These are phyloP conservation scores for Styphnolobium japonicum DNA, from an alignment of 306 rosid genomes.

Conservation along the genomic window DNA sequence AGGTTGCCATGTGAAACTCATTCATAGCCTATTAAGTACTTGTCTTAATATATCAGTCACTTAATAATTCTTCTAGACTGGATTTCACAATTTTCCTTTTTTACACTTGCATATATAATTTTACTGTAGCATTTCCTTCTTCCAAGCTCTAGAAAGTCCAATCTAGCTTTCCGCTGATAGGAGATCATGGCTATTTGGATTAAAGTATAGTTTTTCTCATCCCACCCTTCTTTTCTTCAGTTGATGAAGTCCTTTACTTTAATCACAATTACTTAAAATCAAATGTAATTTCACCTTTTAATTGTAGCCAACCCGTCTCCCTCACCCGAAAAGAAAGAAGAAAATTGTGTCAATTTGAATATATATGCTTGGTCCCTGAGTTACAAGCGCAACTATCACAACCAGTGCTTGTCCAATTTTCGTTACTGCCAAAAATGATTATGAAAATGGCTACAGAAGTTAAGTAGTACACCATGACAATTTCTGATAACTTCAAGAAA, in stretches of 20 bases:
- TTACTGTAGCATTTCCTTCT: too few species aligned
- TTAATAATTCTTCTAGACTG: too few species aligned
- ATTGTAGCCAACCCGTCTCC: background rate
- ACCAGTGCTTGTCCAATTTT: background rate
- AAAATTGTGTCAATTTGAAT: background rate
- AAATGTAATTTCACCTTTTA: background rate
- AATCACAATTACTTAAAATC: background rate
- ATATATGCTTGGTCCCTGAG: background rate
- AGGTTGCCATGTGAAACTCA: too few species aligned
- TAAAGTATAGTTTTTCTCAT: background rate
- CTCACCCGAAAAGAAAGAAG: background rate
- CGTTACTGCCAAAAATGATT: background rate
- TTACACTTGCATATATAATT: too few species aligned
- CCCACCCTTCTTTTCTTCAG: background rate
- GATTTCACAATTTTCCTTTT: too few species aligned
- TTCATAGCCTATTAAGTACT: too few species aligned
- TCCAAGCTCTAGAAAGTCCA: background rate
- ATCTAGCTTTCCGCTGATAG: background rate
- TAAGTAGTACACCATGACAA: background rate
- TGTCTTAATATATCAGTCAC: too few species aligned
- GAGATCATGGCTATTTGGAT: background rate
- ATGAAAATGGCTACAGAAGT: background rate
- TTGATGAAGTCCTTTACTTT: background rate
- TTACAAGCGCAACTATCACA: background rate
- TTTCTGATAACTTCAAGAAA: background rate